These are phyloP conservation scores for Litsea cubeba DNA, from an alignment of 164 flowering plant species.

Conservation along the genomic window DNA sequence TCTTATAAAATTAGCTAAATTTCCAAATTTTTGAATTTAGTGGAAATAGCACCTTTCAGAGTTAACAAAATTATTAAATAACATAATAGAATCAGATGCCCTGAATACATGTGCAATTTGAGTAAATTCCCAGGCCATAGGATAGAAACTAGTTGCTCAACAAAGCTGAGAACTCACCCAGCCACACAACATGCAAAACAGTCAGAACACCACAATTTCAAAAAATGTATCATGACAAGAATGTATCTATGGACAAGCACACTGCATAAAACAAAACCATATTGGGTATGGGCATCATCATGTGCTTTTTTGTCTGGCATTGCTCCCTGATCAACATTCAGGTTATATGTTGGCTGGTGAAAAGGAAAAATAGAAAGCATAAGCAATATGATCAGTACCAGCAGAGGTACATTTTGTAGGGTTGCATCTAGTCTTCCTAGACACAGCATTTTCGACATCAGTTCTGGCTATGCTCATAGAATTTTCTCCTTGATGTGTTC, in stretches of 20 bases:
- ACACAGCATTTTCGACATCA: conserved; percentile 23
- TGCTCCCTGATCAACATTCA: not conserved
- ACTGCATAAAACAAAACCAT: not conserved
- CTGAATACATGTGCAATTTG: too few relatives aligned
- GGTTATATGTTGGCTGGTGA: not conserved
- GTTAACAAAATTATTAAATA: too few relatives aligned
- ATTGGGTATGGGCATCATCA: not conserved
- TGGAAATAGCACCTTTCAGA: too few relatives aligned
- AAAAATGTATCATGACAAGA: not conserved
- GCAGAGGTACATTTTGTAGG: conserved; percentile 23
- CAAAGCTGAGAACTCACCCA: not conserved
- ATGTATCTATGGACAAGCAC: not conserved
- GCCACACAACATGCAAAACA: not conserved
- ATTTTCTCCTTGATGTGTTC: conserved; percentile 29
- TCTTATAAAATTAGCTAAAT: too few relatives aligned
- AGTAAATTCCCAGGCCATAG: not conserved
- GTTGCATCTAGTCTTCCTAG: conserved; percentile 28
- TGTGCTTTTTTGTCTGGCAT: not conserved
- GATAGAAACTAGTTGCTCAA: not conserved
- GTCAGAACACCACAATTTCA: not conserved
- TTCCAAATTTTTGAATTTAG: too few relatives aligned
- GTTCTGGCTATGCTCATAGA: conserved; percentile 23
- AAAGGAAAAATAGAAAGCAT: not conserved
- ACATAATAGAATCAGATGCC: too few relatives aligned
- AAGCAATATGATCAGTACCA: conserved; percentile 18